Conservation (phyloP, 2,329 filamentous ascomycete species). For the Coleophoma eucalyptorum region DNA sequence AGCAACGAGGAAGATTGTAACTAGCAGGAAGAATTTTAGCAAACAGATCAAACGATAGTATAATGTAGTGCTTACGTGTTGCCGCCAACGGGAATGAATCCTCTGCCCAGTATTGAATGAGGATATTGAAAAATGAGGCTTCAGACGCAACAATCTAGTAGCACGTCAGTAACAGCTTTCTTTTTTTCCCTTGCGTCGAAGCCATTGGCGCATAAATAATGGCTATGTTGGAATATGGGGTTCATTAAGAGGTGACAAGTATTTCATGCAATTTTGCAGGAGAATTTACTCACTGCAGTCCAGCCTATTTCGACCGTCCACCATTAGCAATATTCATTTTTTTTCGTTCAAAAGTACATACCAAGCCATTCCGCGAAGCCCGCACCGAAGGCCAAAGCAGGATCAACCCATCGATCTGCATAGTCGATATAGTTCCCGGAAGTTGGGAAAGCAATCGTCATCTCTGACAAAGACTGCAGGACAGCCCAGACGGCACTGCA, state of each 20-base stretch:
- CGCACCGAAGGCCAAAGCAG: conserved; percentile 16
- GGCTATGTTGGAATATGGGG: no score
- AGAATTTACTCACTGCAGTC: conserved; percentile 9
- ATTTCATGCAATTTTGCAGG: neutral
- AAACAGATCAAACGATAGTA: neutral
- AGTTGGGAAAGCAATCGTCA: conserved; percentile 33
- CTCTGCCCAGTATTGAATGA: conserved; percentile 19
- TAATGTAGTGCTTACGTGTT: neutral
- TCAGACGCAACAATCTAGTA: conserved; percentile 17
- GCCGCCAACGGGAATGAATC: conserved; percentile 5
- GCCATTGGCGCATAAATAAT: no score
- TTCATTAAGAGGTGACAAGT: no score
- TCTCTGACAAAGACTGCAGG: conserved; percentile 35
- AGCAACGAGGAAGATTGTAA: conserved; percentile 15
- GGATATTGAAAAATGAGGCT: conserved; percentile 19
- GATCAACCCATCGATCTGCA: conserved; percentile 12
- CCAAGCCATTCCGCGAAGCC: conserved; percentile 30
- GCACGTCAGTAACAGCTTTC: neutral
- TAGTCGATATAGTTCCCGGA: conserved; percentile 26
- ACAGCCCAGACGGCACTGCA: conserved; percentile 44
- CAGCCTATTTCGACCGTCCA: conserved; percentile 3
- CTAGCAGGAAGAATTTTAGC: neutral
- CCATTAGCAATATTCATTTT: neutral
- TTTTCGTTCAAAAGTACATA: neutral
- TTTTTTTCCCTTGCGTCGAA: neutral